These are phyloP conservation scores for Rhododendron ferrugineum DNA, from an alignment of 148 eudicot species.

Conservation along the genomic window DNA sequence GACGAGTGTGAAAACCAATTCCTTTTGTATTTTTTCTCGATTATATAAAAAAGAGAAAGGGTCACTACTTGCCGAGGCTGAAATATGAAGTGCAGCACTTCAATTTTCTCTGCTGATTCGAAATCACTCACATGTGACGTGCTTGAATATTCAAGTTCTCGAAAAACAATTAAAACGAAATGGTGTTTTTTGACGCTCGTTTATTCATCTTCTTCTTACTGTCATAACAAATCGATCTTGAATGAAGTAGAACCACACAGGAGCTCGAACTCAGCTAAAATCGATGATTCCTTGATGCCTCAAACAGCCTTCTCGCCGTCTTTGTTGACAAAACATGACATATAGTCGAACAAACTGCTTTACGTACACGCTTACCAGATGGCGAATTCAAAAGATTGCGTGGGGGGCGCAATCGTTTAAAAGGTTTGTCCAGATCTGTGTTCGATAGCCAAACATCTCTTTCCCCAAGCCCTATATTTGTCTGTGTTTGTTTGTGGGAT, in stretches of 20 bases:
- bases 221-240: background rate
- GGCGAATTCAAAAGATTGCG: background rate
- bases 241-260: background rate
- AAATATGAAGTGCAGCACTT: background rate
- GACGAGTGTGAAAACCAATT: too few relatives aligned
- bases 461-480: background rate
- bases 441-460: background rate
- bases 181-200: background rate
- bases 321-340: background rate
- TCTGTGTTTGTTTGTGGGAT: background rate
- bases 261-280: background rate
- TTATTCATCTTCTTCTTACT: background rate
- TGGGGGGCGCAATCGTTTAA: too few relatives aligned
- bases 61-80: background rate
- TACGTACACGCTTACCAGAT: background rate
- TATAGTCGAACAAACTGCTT: background rate
- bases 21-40: too few relatives aligned
- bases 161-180: too few relatives aligned
- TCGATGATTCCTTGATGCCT: background rate
- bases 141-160: too few relatives aligned
- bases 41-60: background rate
- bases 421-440: background rate
- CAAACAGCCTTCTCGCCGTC: background rate
- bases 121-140: background rate
- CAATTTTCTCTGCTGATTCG: background rate